Evolutionary conservation across 2,329 filamentous ascomycete genomes (phyloP).

Genomic region (Alternaria viburni): DNA sequence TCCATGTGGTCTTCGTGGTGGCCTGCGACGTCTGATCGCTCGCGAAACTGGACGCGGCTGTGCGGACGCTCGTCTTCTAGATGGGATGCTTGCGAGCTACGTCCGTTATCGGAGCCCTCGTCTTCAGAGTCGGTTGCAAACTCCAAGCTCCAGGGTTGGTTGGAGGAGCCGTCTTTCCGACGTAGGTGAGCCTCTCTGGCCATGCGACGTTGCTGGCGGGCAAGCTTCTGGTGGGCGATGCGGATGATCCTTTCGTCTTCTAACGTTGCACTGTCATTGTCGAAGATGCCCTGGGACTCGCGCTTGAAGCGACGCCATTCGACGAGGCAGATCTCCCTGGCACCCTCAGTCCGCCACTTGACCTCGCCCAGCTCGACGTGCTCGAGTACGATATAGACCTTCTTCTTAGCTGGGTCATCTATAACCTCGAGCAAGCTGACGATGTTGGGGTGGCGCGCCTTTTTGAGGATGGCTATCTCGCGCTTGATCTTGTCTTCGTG

Average conservation of each 20-base stretch:
- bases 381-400: slow-evolving; percentile 97
- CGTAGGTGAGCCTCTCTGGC: slow-evolving; percentile 45
- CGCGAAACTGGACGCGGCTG: slow-evolving; percentile 25
- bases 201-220: slow-evolving; percentile 50
- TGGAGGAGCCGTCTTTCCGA: slow-evolving; percentile 48
- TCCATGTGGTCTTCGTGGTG: slow-evolving; percentile 41
- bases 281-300: slow-evolving; percentile 62
- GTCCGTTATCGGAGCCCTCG: slow-evolving; percentile 48
- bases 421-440: slow-evolving; percentile 96
- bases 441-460: slow-evolving; percentile 96
- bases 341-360: slow-evolving; percentile 87
- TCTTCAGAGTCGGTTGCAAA: slow-evolving; percentile 69
- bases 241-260: slow-evolving; percentile 54
- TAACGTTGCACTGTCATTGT: slow-evolving; percentile 49
- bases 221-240: slow-evolving; percentile 49
- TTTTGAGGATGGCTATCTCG: slow-evolving; percentile 97
- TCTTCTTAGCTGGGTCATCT: slow-evolving; percentile 93
- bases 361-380: slow-evolving; percentile 95
- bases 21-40: slow-evolving; percentile 24
- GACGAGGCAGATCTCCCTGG: slow-evolving; percentile 80
- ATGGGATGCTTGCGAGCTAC: slow-evolving; percentile 33
- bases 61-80: slow-evolving; percentile 26
- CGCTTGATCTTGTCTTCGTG: slow-evolving; percentile 85
- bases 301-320: slow-evolving; percentile 82
- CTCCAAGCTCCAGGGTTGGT: slow-evolving; percentile 84